Percentiles rank a stretch among this genome's conserved stretches.
Conservation (phyloP, 139 green algal genomes). For the Asterochloris sp. region DNA sequence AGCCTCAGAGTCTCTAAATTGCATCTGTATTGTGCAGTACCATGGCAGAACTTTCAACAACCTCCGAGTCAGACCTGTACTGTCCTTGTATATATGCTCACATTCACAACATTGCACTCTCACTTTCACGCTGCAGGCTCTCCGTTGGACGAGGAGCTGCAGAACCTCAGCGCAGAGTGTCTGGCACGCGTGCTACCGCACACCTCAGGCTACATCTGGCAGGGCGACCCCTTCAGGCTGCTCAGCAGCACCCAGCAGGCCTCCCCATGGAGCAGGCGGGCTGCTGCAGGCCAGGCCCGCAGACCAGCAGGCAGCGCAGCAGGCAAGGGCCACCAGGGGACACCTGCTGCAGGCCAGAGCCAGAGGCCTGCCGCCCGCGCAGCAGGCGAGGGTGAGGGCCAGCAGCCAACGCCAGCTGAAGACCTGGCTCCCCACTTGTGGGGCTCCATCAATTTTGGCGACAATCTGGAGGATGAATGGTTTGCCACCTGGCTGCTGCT, state of each 20-base stretch:
- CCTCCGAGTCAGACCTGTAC: too few species aligned
- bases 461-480: constrained; percentile 92
- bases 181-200: neutral
- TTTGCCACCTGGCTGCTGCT: constrained; percentile 73
- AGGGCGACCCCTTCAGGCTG: constrained; percentile 42
- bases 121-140: too few species aligned
- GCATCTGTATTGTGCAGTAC: too few species aligned
- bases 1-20: too few species aligned
- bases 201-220: constrained; percentile 47
- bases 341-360: neutral
- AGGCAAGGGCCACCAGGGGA: too few species aligned
- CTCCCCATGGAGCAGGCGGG: constrained; percentile 20
- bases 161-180: neutral
- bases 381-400: too few species aligned
- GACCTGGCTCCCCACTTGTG: constrained; percentile 48
- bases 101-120: too few species aligned
- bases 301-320: neutral
- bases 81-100: too few species aligned
- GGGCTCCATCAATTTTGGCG: constrained; percentile 63
- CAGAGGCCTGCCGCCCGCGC: neutral
- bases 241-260: neutral
- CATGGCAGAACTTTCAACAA: too few species aligned
- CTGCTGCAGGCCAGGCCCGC: neutral
- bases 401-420: too few species aligned
- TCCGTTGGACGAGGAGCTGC: neutral